phyloP scores from a whole-genome alignment of 345 rosid genomes.

The Cochlearia excelsa region DNA sequence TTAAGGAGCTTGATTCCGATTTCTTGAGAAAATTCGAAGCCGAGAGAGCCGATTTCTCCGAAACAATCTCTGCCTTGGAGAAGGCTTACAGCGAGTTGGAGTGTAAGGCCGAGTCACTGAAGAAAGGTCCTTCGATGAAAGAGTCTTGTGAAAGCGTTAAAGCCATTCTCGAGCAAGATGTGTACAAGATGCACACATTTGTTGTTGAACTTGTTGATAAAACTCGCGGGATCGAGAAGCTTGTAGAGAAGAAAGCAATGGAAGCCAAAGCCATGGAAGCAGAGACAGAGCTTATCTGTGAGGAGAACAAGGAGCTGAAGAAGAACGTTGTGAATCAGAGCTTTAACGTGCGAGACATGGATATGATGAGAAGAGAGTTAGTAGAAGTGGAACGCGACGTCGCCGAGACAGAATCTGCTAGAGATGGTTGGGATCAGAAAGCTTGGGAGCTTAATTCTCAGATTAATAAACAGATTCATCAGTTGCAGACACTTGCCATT shows the following conservation, averaged over 20 bases:
- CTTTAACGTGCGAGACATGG: conserved; percentile 67
- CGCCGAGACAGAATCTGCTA: conserved; percentile 53
- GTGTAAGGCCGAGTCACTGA: conserved; percentile 45
- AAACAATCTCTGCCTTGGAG: conserved; percentile 40
- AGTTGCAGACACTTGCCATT: conserved; percentile 59
- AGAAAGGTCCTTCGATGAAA: conserved; percentile 55
- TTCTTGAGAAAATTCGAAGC: conserved; percentile 53
- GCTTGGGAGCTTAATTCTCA: conserved; percentile 42
- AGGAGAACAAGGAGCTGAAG: conserved; percentile 75
- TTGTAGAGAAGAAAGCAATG: conserved; percentile 56
- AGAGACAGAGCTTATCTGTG: conserved; percentile 54
- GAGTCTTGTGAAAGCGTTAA: conserved; percentile 54
- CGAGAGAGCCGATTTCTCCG: conserved; percentile 45
- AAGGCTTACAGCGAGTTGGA: conserved; percentile 38
- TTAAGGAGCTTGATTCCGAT: conserved; percentile 51
- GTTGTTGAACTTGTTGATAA: conserved; percentile 45
- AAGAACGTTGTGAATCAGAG: conserved; percentile 67
- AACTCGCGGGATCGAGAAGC: conserved; percentile 44
- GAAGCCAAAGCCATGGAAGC: conserved; percentile 59
- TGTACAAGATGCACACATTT: conserved; percentile 58
- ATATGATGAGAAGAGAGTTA: conserved; percentile 95
- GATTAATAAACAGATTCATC: conserved; percentile 52
- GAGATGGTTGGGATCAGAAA: too few species aligned
- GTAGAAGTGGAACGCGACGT: conserved; percentile 79
- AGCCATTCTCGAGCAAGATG: conserved; percentile 61